A percentile compares a stretch with the other conserved stretches of the same genome.
These are phyloP conservation scores for Talaromyces piceae DNA, from an alignment of 2,329 filamentous ascomycete species.

Conservation along the genomic window DNA sequence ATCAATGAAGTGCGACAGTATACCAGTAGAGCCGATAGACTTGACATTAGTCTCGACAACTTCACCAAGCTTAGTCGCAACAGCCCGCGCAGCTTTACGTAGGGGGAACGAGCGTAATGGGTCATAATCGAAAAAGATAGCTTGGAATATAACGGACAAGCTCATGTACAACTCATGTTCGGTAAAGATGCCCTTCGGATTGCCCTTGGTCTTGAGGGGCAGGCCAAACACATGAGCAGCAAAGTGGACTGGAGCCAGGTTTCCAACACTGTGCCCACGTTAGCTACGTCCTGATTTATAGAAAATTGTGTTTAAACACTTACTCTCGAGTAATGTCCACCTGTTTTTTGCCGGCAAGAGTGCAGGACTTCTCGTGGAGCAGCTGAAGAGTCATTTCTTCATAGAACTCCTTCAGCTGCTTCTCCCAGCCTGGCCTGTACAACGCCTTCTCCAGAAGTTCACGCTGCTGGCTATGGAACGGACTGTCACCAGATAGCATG, in stretches of 20 bases:
- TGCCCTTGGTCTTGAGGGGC: slow-evolving; percentile 47
- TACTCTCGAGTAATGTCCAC: slow-evolving; percentile 60
- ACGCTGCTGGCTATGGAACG: slow-evolving; percentile 44
- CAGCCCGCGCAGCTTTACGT: slow-evolving; percentile 49
- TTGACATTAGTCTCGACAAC: slow-evolving; percentile 61
- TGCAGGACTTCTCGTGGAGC: slow-evolving; percentile 58
- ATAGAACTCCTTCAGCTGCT: slow-evolving; percentile 60
- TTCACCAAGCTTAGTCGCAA: slow-evolving; percentile 53
- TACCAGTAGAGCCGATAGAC: slow-evolving; percentile 47
- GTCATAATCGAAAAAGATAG: slow-evolving; percentile 61
- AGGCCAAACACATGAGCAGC: slow-evolving; percentile 49
- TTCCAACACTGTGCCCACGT: slow-evolving; percentile 34
- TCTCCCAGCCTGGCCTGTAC: slow-evolving; percentile 55
- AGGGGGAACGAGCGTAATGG: slow-evolving; percentile 59
- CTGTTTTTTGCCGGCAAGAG: slow-evolving; percentile 54
- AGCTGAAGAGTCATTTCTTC: slow-evolving; percentile 54
- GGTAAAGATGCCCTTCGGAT: slow-evolving; percentile 46
- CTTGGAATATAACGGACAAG: slow-evolving; percentile 57
- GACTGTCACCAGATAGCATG: slow-evolving; percentile 49
- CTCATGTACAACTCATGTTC: slow-evolving; percentile 53
- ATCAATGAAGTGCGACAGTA: slow-evolving; percentile 48
- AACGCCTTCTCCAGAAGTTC: slow-evolving; percentile 51
- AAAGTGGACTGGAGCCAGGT: slow-evolving; percentile 50
- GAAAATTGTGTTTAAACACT: neutral
- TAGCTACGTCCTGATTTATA: neutral